Conservation (phyloP, 2,329 filamentous ascomycete species). For the Cadophora gregata region DNA sequence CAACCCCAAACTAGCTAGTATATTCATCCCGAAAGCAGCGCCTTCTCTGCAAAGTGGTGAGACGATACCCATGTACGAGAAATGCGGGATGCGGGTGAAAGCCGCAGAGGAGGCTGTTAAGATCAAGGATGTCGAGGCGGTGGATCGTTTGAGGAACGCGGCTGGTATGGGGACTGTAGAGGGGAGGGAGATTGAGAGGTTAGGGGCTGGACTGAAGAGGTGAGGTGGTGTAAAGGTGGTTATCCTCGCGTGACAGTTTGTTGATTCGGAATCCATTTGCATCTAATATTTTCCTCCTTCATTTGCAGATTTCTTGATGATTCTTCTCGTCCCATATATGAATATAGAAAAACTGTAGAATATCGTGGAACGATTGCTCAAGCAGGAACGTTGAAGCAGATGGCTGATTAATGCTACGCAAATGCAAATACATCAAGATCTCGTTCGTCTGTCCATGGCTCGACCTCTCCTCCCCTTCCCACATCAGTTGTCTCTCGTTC, state of each 20-base stretch:
- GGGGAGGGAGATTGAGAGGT: conserved; percentile 79
- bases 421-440: conserved; percentile 14
- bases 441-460: background rate
- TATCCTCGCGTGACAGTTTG: background rate
- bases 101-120: conserved; percentile 91
- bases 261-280: background rate
- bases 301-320: background rate
- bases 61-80: conserved; percentile 90
- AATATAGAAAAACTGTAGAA: background rate
- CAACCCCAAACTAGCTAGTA: conserved; percentile 82
- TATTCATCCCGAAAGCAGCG: conserved; percentile 86
- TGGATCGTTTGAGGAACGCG: conserved; percentile 75
- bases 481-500: background rate
- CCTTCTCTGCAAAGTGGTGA: conserved; percentile 65
- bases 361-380: too few relatives aligned
- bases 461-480: background rate
- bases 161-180: conserved; percentile 72
- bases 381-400: background rate
- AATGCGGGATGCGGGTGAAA: conserved; percentile 87
- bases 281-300: background rate
- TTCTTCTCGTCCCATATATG: background rate
- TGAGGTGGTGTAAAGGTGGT: conserved; percentile 32
- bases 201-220: conserved; percentile 66
- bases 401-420: conserved; percentile 10
- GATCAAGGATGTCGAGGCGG: conserved; percentile 76